Evolutionary conservation across 371 early-diverging fungal species (phyloP).

Genomic region (Capniomyces stellatus): DNA sequence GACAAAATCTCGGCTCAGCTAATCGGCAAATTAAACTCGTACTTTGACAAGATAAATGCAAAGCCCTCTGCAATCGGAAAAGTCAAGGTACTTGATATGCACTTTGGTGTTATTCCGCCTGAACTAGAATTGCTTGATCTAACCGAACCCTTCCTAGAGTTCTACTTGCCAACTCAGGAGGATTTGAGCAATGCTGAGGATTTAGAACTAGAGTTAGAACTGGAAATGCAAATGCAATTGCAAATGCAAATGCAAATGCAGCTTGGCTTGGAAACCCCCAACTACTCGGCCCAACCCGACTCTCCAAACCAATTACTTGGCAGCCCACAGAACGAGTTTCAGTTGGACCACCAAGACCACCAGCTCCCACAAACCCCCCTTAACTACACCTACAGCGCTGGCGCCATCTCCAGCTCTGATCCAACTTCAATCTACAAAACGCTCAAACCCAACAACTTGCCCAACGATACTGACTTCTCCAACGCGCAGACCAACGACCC

Average conservation of each 20-base stretch:
- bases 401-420: too few species aligned
- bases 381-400: too few species aligned
- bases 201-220: not conserved
- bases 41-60: conserved; percentile 45
- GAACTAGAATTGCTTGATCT: conserved; percentile 61
- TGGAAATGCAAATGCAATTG: not conserved
- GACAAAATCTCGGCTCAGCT: conserved; percentile 50
- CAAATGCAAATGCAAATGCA: not conserved
- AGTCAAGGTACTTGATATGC: conserved; percentile 52
- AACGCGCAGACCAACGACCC: too few species aligned
- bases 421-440: too few species aligned
- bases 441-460: too few species aligned
- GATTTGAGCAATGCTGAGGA: conserved; percentile 14
- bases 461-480: too few species aligned
- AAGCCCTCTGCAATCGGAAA: conserved; percentile 70
- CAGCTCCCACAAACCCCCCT: too few species aligned
- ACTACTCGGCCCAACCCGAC: too few species aligned
- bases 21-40: conserved; percentile 56
- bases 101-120: conserved; percentile 71
- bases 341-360: too few species aligned
- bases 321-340: too few species aligned
- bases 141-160: conserved; percentile 75
- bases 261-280: not conserved
- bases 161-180: conserved; percentile 49
- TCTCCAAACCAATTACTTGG: too few species aligned